Evolutionary conservation across 78 protist species (phyloP), one percentile per base, ranked within the genome.

Genomic region (Chrysochromulina tobinii): DNA sequence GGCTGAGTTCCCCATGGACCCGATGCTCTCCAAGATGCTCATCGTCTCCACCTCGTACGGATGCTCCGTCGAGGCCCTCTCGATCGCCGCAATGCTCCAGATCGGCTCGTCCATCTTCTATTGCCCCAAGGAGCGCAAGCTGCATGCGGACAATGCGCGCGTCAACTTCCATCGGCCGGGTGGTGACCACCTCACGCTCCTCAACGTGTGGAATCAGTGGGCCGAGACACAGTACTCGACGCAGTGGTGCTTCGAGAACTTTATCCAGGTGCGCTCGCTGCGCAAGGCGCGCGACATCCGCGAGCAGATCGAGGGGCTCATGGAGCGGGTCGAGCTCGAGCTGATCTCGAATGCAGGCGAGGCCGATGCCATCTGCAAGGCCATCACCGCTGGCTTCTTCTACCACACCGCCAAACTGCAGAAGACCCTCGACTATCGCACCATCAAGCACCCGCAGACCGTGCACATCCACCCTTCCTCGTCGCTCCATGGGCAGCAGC

Each of bases 1-100:
- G 99, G 99, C 99, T n/a, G 99, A 96, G 58, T 98, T 99, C 92
- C 99, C 99, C 3, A 81, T 99, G 50, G 99, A 98, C 86, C 99
- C 99, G 50, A 90, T 85, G 94, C 88, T 98, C 55, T 20, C 95
- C 21, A 97, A 97, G 81, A 91, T 91, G 96, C 90, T 98, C 8
- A 50, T 98, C 89, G 59, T 64, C 68, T 6, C 79, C 79, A 59
- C 27, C 4, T 0, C n/a, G 5, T n/a, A 84, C 75, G 55, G 73
- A 15, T 15, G 2, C 15, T 0, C 38, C 21, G 72, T 0, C 23
- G 69, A 38, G 68, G 79, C 51, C 14, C 58, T 75, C 58, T 21
- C 95, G 6, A 93, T 98, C 54, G 91, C 93, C 48, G 95, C 99
- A n/a, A 98, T 98, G 99, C 92, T 98, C 9, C 89, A 94, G 11